A percentile compares a stretch with the other conserved stretches of the same genome.
Evolutionary conservation across 805 yeast species (phyloP).

Genomic region (Metschnikowia gelsemii): DNA sequence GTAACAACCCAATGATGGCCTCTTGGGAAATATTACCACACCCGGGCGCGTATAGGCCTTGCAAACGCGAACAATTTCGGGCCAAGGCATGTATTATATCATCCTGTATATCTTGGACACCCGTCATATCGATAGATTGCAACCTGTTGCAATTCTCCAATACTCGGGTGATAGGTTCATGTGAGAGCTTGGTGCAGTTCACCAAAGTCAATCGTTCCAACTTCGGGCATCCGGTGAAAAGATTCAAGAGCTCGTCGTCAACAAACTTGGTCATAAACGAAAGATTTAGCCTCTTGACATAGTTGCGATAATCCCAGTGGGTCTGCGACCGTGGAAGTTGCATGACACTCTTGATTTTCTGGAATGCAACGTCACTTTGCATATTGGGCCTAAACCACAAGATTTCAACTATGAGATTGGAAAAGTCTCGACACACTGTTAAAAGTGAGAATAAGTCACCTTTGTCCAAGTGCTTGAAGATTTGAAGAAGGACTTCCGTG

Average conservation of each 20-base stretch:
- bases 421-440: conserved; percentile 80
- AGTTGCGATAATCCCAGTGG: conserved; percentile 63
- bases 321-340: conserved; percentile 46
- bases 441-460: conserved; percentile 62
- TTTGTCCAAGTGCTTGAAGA: conserved; percentile 62
- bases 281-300: conserved; percentile 77
- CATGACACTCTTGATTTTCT: conserved; percentile 57
- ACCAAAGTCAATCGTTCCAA: conserved; percentile 85
- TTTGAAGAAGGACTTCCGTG: conserved; percentile 61
- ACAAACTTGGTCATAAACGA: conserved; percentile 69
- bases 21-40: conserved; percentile 68
- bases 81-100: conserved; percentile 69
- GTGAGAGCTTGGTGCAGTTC: conserved; percentile 66
- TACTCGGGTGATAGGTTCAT: conserved; percentile 59
- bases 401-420: conserved; percentile 70
- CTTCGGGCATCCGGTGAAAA: conserved; percentile 67
- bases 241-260: conserved; percentile 58
- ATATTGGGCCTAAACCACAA: conserved; percentile 87
- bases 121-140: conserved; percentile 86
- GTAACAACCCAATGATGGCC: conserved; percentile 58
- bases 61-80: conserved; percentile 67
- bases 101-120: conserved; percentile 64
- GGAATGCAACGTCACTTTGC: conserved; percentile 48
- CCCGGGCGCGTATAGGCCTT: conserved; percentile 87
- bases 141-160: conserved; percentile 64